Conservation (phyloP, 768 basidiomycete species). For the Tricholoma sp. region DNA sequence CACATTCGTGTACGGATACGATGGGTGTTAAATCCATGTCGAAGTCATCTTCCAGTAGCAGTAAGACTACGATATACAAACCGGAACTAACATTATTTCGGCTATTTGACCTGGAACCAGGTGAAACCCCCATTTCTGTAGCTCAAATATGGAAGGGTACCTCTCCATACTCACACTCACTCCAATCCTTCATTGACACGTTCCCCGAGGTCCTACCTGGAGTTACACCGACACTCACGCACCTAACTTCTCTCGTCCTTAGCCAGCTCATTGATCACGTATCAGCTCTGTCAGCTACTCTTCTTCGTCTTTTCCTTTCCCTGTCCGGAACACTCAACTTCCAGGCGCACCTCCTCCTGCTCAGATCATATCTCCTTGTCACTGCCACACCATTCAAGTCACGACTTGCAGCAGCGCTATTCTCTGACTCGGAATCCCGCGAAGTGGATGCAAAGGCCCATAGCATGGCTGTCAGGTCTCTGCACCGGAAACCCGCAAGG, state of each 20-base stretch:
- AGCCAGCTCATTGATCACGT: conserved; percentile 57
- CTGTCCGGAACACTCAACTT: conserved; percentile 63
- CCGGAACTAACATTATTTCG: conserved; percentile 41
- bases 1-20: background rate
- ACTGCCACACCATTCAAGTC: conserved; percentile 70
- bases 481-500: conserved; percentile 24
- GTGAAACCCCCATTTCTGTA: conserved; percentile 25
- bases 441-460: conserved; percentile 31
- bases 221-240: conserved; percentile 58
- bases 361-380: conserved; percentile 73
- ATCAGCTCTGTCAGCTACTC: conserved; percentile 57
- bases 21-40: background rate
- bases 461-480: conserved; percentile 27
- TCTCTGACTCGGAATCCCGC: conserved; percentile 64
- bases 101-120: conserved; percentile 68
- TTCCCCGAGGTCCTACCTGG: conserved; percentile 61
- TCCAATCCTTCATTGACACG: conserved; percentile 44
- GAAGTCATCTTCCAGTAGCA: background rate
- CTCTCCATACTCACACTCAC: conserved; percentile 9
- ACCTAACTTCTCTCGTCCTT: conserved; percentile 61
- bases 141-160: conserved; percentile 1
- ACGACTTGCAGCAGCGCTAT: conserved; percentile 65
- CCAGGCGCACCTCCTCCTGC: conserved; percentile 57
- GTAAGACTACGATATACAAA: conserved; percentile 15
- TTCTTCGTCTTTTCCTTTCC: conserved; percentile 64